Evolutionary conservation across 1,139 yeast species (phyloP), one percentile per base, ranked within the genome.

Genomic region (Saccharomyces pastorianus): DNA sequence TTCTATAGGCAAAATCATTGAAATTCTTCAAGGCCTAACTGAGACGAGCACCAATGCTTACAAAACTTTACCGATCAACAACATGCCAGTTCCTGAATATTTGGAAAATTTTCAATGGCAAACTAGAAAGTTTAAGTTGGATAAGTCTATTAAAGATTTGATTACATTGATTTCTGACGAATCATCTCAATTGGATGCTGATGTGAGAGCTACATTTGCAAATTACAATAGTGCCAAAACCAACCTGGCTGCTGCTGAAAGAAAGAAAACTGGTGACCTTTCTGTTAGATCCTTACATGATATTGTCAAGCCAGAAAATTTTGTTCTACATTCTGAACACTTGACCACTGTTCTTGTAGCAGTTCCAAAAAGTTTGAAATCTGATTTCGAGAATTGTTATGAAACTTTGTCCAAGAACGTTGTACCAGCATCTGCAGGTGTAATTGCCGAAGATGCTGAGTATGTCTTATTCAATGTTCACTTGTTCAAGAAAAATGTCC

Each of bases 241-340:
- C 48, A 88, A 85, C 66, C 78, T 90, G 59, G 79, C 84, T 51
- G 90, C 96, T 11, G 95, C 96, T 32, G 96, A 93, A 71, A 81
- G 97, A 65, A 90, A 90, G 72, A 88, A 86, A 69, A 87, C 86
- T 51, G 99, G 99, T 55, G 96, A 95, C 70, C 78, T 93, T 61
- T 85, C 96, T 8, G 93, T 91, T 57, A 84, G 88, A 69, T 87
- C 96, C 4, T 77, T 93, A 58, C 97, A 91, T 68, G 95, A 89
- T 64, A 81, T 93, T 56, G 97, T 95, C 48, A 82, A 81, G 55
- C 86, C 91, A 4, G 84, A 84, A 56, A 90, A 95, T 66, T 88
- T 93, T 70, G 91, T 95, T 13, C 76, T 86, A 58, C 83, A 83
- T 62, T 85, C 96, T 3, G 99, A 93, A 60, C 88, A 91, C 70